Evolutionary conservation across 2,329 filamentous ascomycete species (phyloP).

Genomic region (Tolypocladium ophioglossoides): DNA sequence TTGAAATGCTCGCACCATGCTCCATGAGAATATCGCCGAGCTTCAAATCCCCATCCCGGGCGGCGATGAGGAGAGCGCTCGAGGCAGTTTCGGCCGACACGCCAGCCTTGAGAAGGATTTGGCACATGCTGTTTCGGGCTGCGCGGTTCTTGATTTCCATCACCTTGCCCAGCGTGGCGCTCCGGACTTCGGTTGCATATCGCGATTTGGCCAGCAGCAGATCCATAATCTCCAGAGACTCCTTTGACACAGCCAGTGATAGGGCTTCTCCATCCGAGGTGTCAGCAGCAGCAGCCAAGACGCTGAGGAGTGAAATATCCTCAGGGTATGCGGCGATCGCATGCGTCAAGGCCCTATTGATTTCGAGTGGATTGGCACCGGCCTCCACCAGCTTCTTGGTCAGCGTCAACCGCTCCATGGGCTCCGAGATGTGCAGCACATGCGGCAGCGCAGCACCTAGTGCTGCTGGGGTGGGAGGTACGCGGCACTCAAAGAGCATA

Average conservation of each 20-base stretch:
- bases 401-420: constrained; percentile 39
- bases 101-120: constrained; percentile 33
- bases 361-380: constrained; percentile 35
- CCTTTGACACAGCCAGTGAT: constrained; percentile 32
- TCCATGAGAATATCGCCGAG: constrained; percentile 40
- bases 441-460: constrained; percentile 40
- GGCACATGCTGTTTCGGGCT: constrained; percentile 31
- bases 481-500: constrained; percentile 30
- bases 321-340: constrained; percentile 35
- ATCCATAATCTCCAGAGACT: constrained; percentile 33
- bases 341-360: constrained; percentile 40
- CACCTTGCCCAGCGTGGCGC: constrained; percentile 31
- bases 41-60: constrained; percentile 40
- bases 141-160: constrained; percentile 29
- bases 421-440: constrained; percentile 38
- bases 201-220: constrained; percentile 29
- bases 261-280: constrained; percentile 39
- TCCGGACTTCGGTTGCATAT: constrained; percentile 26
- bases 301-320: constrained; percentile 37
- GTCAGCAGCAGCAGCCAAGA: constrained; percentile 36
- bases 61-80: constrained; percentile 38
- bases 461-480: constrained; percentile 28
- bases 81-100: constrained; percentile 35
- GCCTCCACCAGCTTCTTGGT: constrained; percentile 38
- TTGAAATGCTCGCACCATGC: constrained; percentile 39